phyloP scores from a whole-genome alignment of 164 flowering plant species.

The Kalanchoe fedtschenkoi region DNA sequence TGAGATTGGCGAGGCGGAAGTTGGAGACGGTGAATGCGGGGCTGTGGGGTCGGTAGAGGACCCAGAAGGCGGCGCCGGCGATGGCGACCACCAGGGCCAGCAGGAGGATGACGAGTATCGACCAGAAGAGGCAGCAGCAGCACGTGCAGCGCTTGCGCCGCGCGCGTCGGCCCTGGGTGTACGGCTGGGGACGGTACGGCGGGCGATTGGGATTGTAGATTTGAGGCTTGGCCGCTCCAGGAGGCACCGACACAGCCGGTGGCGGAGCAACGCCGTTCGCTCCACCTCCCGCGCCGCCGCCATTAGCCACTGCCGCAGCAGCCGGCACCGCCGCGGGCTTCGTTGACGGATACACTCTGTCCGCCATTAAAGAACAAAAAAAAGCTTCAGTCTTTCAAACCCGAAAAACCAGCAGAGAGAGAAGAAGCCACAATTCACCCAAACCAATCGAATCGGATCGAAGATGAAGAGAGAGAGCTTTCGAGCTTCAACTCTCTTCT shows the following conservation, averaged over 20 bases:
- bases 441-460: neutral
- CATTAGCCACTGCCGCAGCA: slow-evolving; percentile 7
- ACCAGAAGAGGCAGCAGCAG: slow-evolving; percentile 57
- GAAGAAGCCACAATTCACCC: neutral
- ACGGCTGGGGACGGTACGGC: slow-evolving; percentile 54
- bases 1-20: slow-evolving; percentile 48
- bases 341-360: slow-evolving; percentile 40
- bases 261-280: slow-evolving; percentile 12
- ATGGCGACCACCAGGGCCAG: slow-evolving; percentile 39
- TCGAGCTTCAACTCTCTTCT: too few species aligned
- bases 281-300: slow-evolving; percentile 2
- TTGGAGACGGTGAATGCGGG: slow-evolving; percentile 57
- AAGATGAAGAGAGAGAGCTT: neutral
- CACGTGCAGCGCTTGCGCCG: slow-evolving; percentile 24
- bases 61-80: slow-evolving; percentile 42
- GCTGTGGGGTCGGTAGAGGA: slow-evolving; percentile 72
- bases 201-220: slow-evolving; percentile 59
- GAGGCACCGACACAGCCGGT: slow-evolving; percentile 21
- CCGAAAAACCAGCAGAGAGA: neutral
- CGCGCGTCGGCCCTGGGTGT: slow-evolving; percentile 20
- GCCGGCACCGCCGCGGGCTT: slow-evolving; percentile 30
- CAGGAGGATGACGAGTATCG: slow-evolving; percentile 29
- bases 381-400: neutral
- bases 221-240: slow-evolving; percentile 36
- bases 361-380: slow-evolving; percentile 24